Percentiles rank a stretch among this genome's conserved stretches.
These are phyloP conservation scores for Pyrus pyrifolia DNA, from an alignment of 306 rosid genomes.

Conservation along the genomic window DNA sequence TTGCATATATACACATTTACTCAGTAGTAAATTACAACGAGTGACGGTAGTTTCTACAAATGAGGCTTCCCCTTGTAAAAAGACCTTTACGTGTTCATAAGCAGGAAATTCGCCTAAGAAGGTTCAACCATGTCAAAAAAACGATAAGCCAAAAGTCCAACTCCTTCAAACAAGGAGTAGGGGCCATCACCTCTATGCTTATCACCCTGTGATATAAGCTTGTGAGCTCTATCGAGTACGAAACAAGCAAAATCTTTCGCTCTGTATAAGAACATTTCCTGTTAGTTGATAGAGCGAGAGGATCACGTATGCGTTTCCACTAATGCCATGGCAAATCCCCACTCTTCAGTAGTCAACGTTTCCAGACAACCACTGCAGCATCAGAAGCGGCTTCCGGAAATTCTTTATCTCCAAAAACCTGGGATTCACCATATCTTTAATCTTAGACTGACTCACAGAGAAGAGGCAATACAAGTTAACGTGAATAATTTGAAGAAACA, in stretches of 20 bases:
- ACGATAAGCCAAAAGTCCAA: conserved; percentile 59
- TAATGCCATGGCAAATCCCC: conserved; percentile 67
- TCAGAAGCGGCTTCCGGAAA: conserved; percentile 48
- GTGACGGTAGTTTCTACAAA: background rate
- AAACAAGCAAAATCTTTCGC: conserved; percentile 70
- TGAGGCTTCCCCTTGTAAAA: background rate
- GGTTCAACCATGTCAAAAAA: conserved; percentile 55
- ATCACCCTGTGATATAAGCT: conserved; percentile 46
- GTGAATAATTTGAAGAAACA: background rate
- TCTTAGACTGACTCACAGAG: background rate
- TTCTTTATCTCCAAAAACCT: no score
- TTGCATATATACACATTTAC: background rate
- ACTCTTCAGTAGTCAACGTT: conserved; percentile 54
- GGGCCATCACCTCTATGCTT: conserved; percentile 67
- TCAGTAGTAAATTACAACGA: background rate
- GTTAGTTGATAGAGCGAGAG: conserved; percentile 60
- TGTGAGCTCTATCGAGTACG: conserved; percentile 53
- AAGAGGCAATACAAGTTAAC: no score
- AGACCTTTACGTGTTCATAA: conserved; percentile 37
- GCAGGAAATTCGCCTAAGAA: conserved; percentile 51
- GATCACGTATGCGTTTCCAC: conserved; percentile 62
- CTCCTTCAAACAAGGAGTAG: conserved; percentile 58
- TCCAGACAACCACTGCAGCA: conserved; percentile 63
- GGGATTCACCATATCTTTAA: background rate
- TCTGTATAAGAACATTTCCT: conserved; percentile 41